These are phyloP conservation scores for Tolypocladium pustulatum DNA, from an alignment of 2,329 filamentous ascomycete genomes.

Conservation along the genomic window DNA sequence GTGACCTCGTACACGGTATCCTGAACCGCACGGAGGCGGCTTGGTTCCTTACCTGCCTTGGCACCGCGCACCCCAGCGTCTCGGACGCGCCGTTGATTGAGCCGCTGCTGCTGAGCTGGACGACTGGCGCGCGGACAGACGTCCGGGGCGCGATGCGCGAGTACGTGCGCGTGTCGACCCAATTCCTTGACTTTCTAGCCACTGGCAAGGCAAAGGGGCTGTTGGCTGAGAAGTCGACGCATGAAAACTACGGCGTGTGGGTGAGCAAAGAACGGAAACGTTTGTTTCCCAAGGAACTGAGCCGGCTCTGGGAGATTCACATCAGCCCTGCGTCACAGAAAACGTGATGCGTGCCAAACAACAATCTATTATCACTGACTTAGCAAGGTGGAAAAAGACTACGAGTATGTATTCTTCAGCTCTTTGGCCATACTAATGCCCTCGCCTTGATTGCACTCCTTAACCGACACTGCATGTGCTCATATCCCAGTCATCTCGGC, in stretches of 20 bases:
- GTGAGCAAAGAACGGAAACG: slow-evolving; percentile 20
- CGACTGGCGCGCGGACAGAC: too few relatives aligned
- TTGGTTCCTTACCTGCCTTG: too few relatives aligned
- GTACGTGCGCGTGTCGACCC: too few relatives aligned
- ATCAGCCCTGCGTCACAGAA: slow-evolving; percentile 18
- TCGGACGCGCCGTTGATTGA: too few relatives aligned
- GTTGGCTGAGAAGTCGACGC: slow-evolving; percentile 36
- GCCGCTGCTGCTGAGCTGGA: too few relatives aligned
- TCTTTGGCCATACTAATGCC: not conserved
- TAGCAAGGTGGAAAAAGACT: not conserved
- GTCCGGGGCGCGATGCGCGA: too few relatives aligned
- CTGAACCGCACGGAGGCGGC: too few relatives aligned
- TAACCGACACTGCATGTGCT: not conserved
- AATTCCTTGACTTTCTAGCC: too few relatives aligned
- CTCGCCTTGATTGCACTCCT: not conserved
- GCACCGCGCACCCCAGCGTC: too few relatives aligned
- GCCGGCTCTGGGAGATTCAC: slow-evolving; percentile 31
- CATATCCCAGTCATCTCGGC: not conserved
- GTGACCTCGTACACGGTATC: slow-evolving; percentile 39
- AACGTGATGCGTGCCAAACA: not conserved
- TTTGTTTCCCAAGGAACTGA: slow-evolving; percentile 21
- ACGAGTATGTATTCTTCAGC: not conserved
- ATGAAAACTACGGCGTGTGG: slow-evolving; percentile 29
- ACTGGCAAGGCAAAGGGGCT: slow-evolving; percentile 33
- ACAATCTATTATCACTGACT: not conserved